These are phyloP conservation scores for Peronospora farinosa DNA, from an alignment of 352 stramenopile species.

Conservation along the genomic window DNA sequence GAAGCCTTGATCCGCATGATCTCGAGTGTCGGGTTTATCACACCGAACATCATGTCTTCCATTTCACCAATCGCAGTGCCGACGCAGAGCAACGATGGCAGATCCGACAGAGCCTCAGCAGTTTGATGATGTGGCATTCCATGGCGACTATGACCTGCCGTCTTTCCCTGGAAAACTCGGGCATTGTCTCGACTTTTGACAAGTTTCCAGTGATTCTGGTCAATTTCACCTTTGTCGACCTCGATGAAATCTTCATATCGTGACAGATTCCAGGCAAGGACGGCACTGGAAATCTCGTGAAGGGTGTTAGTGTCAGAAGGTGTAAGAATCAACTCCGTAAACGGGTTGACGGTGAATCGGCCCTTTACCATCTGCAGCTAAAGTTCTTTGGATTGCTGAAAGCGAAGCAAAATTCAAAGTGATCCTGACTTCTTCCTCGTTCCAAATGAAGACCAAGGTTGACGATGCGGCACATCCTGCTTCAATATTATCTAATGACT, in stretches of 20 bases:
- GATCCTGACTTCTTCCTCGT: neutral
- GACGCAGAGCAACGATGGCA: slow-evolving; percentile 37
- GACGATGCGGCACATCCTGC: neutral
- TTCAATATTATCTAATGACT: too few species aligned
- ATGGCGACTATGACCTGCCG: neutral
- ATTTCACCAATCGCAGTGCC: slow-evolving; percentile 37
- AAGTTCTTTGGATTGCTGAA: neutral
- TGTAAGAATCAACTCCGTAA: slow-evolving; percentile 3
- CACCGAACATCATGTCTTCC: slow-evolving; percentile 50
- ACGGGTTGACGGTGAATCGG: slow-evolving; percentile 19
- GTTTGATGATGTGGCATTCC: neutral
- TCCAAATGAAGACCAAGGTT: neutral
- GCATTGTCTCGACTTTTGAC: slow-evolving; percentile 1
- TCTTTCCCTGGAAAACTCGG: slow-evolving; percentile 15
- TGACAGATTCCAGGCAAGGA: slow-evolving; percentile 5
- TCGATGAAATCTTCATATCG: slow-evolving; percentile 20
- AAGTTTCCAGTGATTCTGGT: slow-evolving; percentile 22
- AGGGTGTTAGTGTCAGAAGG: neutral
- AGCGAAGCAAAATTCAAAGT: neutral
- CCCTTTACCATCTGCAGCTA: slow-evolving; percentile 9
- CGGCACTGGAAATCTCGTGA: slow-evolving; percentile 1
- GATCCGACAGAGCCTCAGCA: slow-evolving; percentile 1
- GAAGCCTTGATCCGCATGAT: slow-evolving; percentile 43
- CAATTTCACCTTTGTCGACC: slow-evolving; percentile 14
- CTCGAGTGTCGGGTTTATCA: slow-evolving; percentile 29